These are phyloP conservation scores for Leccinum pachyderme DNA, from an alignment of 1,284 basidiomycete genomes.

Conservation along the genomic window DNA sequence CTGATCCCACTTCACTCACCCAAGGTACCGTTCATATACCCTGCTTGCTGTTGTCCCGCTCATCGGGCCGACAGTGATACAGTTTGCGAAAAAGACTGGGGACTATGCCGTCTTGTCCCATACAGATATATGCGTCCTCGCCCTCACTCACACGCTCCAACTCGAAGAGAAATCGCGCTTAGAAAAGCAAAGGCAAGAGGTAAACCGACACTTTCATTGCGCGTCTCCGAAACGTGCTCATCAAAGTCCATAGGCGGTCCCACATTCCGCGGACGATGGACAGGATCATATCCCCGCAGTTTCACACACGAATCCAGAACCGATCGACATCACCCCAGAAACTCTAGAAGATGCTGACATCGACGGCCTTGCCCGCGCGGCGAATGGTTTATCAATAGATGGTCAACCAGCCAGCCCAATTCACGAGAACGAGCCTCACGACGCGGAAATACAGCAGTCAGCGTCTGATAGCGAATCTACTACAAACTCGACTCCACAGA, in stretches of 20 bases:
- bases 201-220: background rate
- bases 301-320: conserved; percentile 1
- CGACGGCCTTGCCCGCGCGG: conserved; percentile 12
- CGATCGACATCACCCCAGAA: background rate
- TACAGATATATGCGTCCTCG: conserved; percentile 90
- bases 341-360: background rate
- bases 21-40: conserved; percentile 59
- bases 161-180: conserved; percentile 39
- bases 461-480: conserved; percentile 7
- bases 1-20: conserved; percentile 70
- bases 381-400: conserved; percentile 14
- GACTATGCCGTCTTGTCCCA: conserved; percentile 93
- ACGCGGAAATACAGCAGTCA: conserved; percentile 1
- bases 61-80: conserved; percentile 60
- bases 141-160: conserved; percentile 81
- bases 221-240: background rate
- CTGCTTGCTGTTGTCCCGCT: conserved; percentile 10
- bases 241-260: conserved; percentile 11
- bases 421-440: conserved; percentile 1
- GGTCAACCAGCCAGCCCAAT: background rate
- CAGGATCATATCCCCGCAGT: background rate
- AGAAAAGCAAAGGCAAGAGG: conserved; percentile 21
- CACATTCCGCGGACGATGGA: conserved; percentile 42
- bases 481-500: conserved; percentile 15
- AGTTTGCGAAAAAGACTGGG: conserved; percentile 94